A percentile compares a stretch with the other conserved stretches of the same genome.
Conservation (phyloP, 805 yeast genomes). For the Lipomyces mesembrius region DNA sequence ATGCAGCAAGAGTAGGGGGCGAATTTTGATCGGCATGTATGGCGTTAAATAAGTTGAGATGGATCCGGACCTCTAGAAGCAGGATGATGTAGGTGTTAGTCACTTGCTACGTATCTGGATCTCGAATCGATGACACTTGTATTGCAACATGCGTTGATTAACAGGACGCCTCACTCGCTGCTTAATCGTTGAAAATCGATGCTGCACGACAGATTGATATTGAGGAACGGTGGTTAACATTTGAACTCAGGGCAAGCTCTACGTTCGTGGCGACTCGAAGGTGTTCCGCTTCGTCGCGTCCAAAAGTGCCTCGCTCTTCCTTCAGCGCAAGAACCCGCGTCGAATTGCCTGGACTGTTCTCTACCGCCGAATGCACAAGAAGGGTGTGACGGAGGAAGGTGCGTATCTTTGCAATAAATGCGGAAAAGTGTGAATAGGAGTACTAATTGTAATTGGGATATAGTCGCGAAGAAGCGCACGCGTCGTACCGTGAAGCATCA, state of each 20-base stretch:
- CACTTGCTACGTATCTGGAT: not conserved
- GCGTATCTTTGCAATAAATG: slow-evolving; percentile 2
- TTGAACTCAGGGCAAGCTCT: slow-evolving; percentile 75
- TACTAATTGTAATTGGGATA: not conserved
- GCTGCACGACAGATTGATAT: not conserved
- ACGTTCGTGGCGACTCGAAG: slow-evolving; percentile 99
- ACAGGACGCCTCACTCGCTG: not conserved
- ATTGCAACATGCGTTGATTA: not conserved
- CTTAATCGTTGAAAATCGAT: not conserved
- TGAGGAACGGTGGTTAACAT: not conserved
- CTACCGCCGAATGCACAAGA: slow-evolving; percentile 99
- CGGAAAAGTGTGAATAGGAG: not conserved
- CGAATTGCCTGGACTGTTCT: slow-evolving; percentile 99
- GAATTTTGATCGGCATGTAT: not conserved
- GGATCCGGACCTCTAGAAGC: not conserved
- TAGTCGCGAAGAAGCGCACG: slow-evolving; percentile 88
- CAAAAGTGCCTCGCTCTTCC: slow-evolving; percentile 96
- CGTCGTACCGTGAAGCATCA: slow-evolving; percentile 98
- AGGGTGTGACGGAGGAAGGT: slow-evolving; percentile 96
- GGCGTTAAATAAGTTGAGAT: not conserved
- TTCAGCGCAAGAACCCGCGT: slow-evolving; percentile 99
- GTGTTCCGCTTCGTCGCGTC: slow-evolving; percentile 99
- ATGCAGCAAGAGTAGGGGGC: not conserved
- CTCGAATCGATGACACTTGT: not conserved
- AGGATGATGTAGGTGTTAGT: not conserved